Evolutionary conservation across 1,284 basidiomycete genomes (phyloP), one percentile per base, ranked within the genome.

Genomic region (Neolentinus lepideus): DNA sequence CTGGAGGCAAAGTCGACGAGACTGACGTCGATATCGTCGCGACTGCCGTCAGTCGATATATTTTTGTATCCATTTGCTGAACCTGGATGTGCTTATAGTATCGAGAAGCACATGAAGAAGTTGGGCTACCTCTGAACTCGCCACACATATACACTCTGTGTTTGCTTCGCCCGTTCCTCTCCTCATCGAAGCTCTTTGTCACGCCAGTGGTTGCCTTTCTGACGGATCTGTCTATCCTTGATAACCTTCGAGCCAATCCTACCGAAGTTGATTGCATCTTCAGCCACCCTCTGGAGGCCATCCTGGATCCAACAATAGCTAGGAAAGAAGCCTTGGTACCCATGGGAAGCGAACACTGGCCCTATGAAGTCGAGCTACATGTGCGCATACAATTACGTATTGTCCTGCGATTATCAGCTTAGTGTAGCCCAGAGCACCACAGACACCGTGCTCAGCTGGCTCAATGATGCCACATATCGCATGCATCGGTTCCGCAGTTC

Each of bases 81-180:
- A 55, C 55, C 54, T 50, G 51, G 14, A 31, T 22, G 52, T 3
- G 19, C 22, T 46, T 46, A 45, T 63, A 93, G 90, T 78, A 79
- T 48, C 77, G 92, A 58, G 92, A 94, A 71, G 92, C 92, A 0
- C 68, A 81, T 59, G 92, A 94, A 70, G 92, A 94, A 71, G 85
- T 92, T 14, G 80, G 70, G 1, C 74, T 94, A 0, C 85, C 90
- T 0, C 65, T 81, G 1, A 58, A 74, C 54, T 79, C 78, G 47
- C 77, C 83, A 0, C 66, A 79, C 53, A 70, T 92, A 10, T 77
- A 88, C 65, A 75, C 77, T 0, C 66, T 94, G n/a, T 83, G 84
- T 35, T 70, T 76, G 3, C 73, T 94, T 31, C 79, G 83, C 19
- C 90, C 91, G 0, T 88, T 87, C 63, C 71, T 93, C 1, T 91